A percentile compares a stretch with the other conserved stretches of the same genome.
These are phyloP conservation scores for Mortierella sp. DNA, from an alignment of 371 early-diverging fungal species.

Conservation along the genomic window DNA sequence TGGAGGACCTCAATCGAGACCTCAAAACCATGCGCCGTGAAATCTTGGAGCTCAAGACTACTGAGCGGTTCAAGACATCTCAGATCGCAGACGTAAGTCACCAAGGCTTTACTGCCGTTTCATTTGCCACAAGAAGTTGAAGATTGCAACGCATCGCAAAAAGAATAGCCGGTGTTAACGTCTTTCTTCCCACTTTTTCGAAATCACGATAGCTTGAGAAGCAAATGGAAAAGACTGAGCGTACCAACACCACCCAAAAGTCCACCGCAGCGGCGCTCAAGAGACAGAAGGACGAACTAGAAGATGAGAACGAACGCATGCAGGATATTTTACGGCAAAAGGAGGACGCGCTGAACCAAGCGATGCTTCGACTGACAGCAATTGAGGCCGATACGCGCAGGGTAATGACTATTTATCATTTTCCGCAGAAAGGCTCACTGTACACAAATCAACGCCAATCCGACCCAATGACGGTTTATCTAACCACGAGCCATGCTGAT, in stretches of 20 bases:
- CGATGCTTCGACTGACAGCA: slow-evolving; percentile 18
- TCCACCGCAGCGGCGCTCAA: slow-evolving; percentile 31
- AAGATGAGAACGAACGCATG: slow-evolving; percentile 36
- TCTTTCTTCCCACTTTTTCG: neutral
- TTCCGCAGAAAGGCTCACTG: neutral
- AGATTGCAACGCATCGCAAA: neutral
- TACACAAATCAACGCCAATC: neutral
- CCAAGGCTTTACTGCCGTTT: neutral
- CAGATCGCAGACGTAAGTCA: slow-evolving; percentile 38
- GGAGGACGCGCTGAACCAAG: slow-evolving; percentile 27
- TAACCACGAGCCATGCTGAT: neutral
- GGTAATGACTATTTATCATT: slow-evolving; percentile 5
- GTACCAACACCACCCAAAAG: slow-evolving; percentile 41
- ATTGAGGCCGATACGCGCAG: slow-evolving; percentile 30
- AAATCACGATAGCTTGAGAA: slow-evolving; percentile 31
- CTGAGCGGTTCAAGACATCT: slow-evolving; percentile 31
- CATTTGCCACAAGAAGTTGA: neutral
- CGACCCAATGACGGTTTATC: neutral
- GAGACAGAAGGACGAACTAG: slow-evolving; percentile 43
- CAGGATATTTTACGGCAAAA: slow-evolving; percentile 22
- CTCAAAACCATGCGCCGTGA: slow-evolving; percentile 31
- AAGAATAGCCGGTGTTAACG: neutral
- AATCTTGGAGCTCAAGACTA: slow-evolving; percentile 31
- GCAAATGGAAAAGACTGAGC: slow-evolving; percentile 39
- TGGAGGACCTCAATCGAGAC: slow-evolving; percentile 33